These are phyloP conservation scores for Xylaria sp. DNA, from an alignment of 2,329 filamentous ascomycete genomes.

Conservation along the genomic window DNA sequence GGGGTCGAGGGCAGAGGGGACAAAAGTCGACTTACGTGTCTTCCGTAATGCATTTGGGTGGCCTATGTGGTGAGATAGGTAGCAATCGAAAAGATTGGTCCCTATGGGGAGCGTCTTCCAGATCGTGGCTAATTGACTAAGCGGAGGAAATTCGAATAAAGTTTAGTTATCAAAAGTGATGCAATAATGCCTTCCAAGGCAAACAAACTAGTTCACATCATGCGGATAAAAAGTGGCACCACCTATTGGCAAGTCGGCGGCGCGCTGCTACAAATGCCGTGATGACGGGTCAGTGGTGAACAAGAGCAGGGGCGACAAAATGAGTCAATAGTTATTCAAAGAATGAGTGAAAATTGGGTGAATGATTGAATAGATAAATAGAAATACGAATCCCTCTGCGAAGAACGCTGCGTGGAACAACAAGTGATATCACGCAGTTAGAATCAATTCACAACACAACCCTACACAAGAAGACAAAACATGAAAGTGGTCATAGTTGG, in stretches of 20 bases:
- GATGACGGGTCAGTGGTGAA: neutral
- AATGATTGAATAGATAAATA: neutral
- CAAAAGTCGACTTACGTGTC: too few relatives aligned
- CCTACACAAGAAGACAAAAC: neutral
- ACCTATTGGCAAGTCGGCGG: conserved; percentile 8
- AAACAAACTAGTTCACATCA: neutral
- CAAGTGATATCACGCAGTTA: neutral
- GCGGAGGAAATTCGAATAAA: neutral
- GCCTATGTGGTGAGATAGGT: too few relatives aligned
- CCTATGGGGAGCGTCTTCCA: too few relatives aligned
- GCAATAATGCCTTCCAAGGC: neutral
- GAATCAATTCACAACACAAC: too few relatives aligned
- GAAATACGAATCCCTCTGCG: neutral
- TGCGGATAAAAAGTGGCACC: neutral
- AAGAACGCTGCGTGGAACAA: neutral
- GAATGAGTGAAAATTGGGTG: neutral
- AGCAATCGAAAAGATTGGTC: too few relatives aligned
- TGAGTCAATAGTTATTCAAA: neutral
- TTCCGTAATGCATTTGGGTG: too few relatives aligned
- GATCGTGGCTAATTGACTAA: neutral
- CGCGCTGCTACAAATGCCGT: conserved; percentile 8
- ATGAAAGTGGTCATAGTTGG: conserved; percentile 35
- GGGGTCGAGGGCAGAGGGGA: neutral
- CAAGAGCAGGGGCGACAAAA: neutral
- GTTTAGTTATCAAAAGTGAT: neutral